Evolutionary conservation across 441 rosid genomes (phyloP).

Genomic region (Biscutella laevigata): DNA sequence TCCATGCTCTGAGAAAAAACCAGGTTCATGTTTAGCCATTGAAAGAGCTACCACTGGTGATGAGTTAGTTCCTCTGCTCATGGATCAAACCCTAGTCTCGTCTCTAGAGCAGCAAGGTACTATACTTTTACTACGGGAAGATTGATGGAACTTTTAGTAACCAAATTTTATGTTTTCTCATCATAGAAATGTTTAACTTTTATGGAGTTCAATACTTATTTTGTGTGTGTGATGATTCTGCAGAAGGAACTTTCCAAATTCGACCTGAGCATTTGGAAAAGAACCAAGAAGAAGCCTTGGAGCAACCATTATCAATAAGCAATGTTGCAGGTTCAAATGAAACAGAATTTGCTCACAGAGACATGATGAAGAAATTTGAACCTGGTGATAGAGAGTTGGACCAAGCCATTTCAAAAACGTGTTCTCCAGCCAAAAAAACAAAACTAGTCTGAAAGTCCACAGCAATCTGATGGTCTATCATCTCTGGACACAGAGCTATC

Average conservation of each 20-base stretch:
- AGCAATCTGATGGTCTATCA: too few relatives aligned
- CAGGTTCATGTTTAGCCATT: not conserved
- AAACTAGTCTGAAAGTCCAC: slow-evolving; percentile 3
- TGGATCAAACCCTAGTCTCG: slow-evolving; percentile 4
- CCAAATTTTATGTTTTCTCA: not conserved
- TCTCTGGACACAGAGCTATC: not conserved
- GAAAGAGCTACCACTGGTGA: slow-evolving; percentile 7
- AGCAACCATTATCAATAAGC: not conserved
- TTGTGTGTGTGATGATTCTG: slow-evolving; percentile 7
- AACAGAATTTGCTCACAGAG: not conserved
- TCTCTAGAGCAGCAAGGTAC: slow-evolving; percentile 13
- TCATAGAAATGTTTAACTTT: not conserved
- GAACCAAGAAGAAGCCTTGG: not conserved
- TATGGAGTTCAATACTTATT: not conserved
- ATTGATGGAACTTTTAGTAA: not conserved
- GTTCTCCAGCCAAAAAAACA: slow-evolving; percentile 10
- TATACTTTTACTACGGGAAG: not conserved
- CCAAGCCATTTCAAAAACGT: not conserved
- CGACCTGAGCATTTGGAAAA: not conserved
- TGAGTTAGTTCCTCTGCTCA: not conserved
- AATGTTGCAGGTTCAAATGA: not conserved
- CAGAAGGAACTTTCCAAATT: not conserved
- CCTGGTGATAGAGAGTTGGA: slow-evolving; percentile 14
- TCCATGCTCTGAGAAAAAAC: slow-evolving; percentile 8
- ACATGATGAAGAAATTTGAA: slow-evolving; percentile 6